Conservation (phyloP, 1,139 yeast species). For the Suhomyces yuchorum region DNA sequence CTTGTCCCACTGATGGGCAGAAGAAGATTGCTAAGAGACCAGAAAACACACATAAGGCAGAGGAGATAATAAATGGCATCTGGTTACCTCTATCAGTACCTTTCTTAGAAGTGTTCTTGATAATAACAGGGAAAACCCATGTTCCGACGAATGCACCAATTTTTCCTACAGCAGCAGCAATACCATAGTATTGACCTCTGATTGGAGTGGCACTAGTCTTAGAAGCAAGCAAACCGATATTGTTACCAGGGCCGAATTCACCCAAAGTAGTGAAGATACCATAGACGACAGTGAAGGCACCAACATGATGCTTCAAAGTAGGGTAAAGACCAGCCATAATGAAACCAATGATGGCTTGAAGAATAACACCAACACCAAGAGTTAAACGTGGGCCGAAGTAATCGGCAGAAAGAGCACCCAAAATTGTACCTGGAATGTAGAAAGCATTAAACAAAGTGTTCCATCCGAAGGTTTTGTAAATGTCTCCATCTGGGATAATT, state of each 20-base stretch:
- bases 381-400: constrained; percentile 87
- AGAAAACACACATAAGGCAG: constrained; percentile 73
- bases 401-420: constrained; percentile 84
- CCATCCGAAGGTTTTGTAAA: constrained; percentile 88
- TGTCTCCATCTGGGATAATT: constrained; percentile 61
- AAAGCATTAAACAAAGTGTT: constrained; percentile 84
- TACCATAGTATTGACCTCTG: constrained; percentile 88
- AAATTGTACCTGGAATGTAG: constrained; percentile 85
- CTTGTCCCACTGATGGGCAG: constrained; percentile 82
- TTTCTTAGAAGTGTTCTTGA: constrained; percentile 41
- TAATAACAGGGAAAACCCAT: constrained; percentile 78
- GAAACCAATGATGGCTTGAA: constrained; percentile 82
- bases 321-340: constrained; percentile 77
- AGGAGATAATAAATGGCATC: constrained; percentile 82
- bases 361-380: constrained; percentile 62
- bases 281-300: constrained; percentile 78
- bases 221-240: constrained; percentile 83
- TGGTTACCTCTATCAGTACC: constrained; percentile 58
- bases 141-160: constrained; percentile 93
- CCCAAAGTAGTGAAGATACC: constrained; percentile 88
- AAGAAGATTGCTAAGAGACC: constrained; percentile 69
- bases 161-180: constrained; percentile 90
- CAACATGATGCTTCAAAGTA: constrained; percentile 60
- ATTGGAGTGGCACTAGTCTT: constrained; percentile 85
- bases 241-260: constrained; percentile 94